A percentile compares a stretch with the other conserved stretches of the same genome.
These are phyloP conservation scores for Cucurbita argyrosperma DNA, from an alignment of 306 rosid genomes.

Conservation along the genomic window DNA sequence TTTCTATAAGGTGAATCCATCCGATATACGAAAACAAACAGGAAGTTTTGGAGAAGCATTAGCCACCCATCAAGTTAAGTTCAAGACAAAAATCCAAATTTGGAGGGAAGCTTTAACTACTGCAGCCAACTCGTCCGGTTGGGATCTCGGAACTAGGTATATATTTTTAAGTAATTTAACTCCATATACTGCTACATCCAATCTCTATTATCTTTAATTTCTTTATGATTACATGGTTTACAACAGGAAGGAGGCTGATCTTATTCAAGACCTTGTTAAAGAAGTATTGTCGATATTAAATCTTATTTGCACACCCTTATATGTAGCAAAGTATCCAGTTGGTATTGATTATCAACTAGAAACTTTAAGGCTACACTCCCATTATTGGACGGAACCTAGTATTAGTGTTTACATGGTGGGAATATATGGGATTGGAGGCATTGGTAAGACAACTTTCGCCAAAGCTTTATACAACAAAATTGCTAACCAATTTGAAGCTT, in stretches of 20 bases:
- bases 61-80: background rate
- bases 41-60: background rate
- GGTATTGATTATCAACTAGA: background rate
- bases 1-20: constrained; percentile 1
- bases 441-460: background rate
- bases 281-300: background rate
- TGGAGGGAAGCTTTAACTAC: background rate
- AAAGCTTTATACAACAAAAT: background rate
- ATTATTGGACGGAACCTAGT: background rate
- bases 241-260: background rate
- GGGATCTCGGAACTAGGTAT: background rate
- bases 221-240: background rate
- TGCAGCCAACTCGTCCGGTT: background rate
- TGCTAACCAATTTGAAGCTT: no score
- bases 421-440: constrained; percentile 6
- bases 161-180: background rate
- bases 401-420: background rate
- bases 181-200: background rate
- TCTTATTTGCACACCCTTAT: background rate
- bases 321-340: background rate
- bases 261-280: background rate
- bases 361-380: background rate
- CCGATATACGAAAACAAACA: background rate
- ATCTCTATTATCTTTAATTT: background rate
- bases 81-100: background rate